Evolutionary conservation across 2,329 filamentous ascomycete species (phyloP).

Genomic region (Alternaria ethzedia): DNA sequence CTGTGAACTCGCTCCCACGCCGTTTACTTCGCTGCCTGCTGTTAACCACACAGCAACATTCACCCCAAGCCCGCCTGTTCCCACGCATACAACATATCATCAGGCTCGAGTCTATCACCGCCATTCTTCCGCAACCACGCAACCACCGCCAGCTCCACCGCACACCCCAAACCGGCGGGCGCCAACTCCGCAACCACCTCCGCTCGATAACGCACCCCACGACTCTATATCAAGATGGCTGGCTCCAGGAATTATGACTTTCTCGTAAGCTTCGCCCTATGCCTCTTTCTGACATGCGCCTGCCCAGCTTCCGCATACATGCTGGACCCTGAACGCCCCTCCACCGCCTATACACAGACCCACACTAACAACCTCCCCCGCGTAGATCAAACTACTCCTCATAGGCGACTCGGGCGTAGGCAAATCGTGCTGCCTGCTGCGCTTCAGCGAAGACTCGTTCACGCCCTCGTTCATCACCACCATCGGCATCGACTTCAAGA

Average conservation of each 20-base stretch:
- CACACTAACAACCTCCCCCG: constrained; percentile 17
- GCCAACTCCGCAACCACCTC: constrained; percentile 30
- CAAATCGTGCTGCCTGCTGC: constrained; percentile 95
- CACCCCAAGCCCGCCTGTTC: constrained; percentile 1
- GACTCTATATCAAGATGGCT: constrained; percentile 69
- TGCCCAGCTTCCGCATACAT: constrained; percentile 4
- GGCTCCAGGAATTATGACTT: constrained; percentile 99
- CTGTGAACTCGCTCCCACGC: constrained; percentile 14
- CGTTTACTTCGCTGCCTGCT: constrained; percentile 13
- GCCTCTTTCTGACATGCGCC: constrained; percentile 1
- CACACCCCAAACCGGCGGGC: constrained; percentile 27
- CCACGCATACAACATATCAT: neutral
- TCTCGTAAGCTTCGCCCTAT: constrained; percentile 68
- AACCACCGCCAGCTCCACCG: constrained; percentile 14
- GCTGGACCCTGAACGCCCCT: constrained; percentile 9
- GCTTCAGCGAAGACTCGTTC: constrained; percentile 97
- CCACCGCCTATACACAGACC: constrained; percentile 12
- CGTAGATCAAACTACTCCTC: constrained; percentile 91
- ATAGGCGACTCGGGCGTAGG: constrained; percentile 97
- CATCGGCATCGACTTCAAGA: constrained; percentile 99
- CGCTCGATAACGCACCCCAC: constrained; percentile 18
- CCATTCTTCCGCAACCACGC: neutral
- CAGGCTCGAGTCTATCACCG: neutral
- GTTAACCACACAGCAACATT: constrained; percentile 3
- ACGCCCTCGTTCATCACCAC: constrained; percentile 98